phyloP scores from a whole-genome alignment of 306 rosid genomes.

The Citrullus amarus region DNA sequence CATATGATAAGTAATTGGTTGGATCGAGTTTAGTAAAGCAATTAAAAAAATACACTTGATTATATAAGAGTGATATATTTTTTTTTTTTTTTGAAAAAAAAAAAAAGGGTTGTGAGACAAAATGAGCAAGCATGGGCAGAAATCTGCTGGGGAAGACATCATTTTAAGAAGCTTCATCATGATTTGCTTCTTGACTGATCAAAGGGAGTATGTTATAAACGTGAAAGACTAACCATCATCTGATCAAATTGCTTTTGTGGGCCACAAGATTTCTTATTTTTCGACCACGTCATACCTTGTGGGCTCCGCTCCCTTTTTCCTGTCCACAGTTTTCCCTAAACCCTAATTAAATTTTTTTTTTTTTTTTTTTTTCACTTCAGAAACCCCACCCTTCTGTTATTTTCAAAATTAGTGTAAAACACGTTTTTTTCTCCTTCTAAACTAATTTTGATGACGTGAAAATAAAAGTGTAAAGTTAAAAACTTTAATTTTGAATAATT shows the following conservation, averaged over 20 bases:
- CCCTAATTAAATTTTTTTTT: background rate
- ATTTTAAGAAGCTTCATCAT: constrained; percentile 48
- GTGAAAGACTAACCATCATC: constrained; percentile 81
- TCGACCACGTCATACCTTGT: background rate
- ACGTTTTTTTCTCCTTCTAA: too few species aligned
- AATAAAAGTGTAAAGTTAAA: too few species aligned
- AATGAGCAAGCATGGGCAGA: constrained; percentile 40
- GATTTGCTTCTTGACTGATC: constrained; percentile 50
- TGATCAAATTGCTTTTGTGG: constrained; percentile 35
- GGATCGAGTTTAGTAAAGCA: too few species aligned
- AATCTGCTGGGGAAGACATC: constrained; percentile 39
- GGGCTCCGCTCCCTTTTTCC: constrained; percentile 24
- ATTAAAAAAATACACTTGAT: background rate
- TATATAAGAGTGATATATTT: background rate
- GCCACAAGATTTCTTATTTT: constrained; percentile 29
- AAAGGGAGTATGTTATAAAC: constrained; percentile 49
- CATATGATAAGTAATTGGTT: too few species aligned
- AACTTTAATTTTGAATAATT: too few species aligned
- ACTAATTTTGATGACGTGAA: too few species aligned
- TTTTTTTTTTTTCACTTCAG: too few species aligned
- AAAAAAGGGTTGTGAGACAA: constrained; percentile 26
- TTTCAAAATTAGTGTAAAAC: too few species aligned
- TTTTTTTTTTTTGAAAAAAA: background rate
- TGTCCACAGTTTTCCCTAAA: background rate
- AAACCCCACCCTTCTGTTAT: too few species aligned